These are phyloP conservation scores for Malus hybrid DNA, from an alignment of 331 rosid species.

Conservation along the genomic window DNA sequence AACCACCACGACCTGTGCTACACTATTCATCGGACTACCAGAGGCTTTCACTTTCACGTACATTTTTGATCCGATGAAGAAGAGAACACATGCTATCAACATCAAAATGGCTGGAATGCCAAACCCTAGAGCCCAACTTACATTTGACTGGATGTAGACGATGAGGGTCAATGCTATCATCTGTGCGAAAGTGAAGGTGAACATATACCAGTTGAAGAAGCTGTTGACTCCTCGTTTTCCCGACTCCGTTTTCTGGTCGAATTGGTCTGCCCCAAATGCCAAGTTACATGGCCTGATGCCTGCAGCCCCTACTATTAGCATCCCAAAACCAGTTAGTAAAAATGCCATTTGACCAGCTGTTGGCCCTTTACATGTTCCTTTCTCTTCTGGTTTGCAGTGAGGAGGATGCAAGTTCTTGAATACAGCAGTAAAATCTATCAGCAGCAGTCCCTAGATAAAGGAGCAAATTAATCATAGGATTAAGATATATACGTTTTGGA, in stretches of 20 bases:
- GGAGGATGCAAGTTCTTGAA: constrained; percentile 65
- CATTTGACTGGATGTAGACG: constrained; percentile 65
- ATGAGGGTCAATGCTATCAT: constrained; percentile 55
- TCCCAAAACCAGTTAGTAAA: constrained; percentile 48
- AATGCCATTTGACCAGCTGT: constrained; percentile 56
- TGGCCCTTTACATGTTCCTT: constrained; percentile 36
- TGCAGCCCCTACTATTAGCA: constrained; percentile 67
- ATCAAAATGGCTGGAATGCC: constrained; percentile 78
- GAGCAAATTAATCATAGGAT: neutral
- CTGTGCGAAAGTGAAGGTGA: constrained; percentile 57
- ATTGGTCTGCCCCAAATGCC: constrained; percentile 91
- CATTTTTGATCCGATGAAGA: constrained; percentile 43
- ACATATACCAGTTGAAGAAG: constrained; percentile 90
- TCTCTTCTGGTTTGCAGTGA: constrained; percentile 32
- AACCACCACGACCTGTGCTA: constrained; percentile 47
- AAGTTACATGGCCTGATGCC: constrained; percentile 86
- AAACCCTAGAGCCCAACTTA: constrained; percentile 78
- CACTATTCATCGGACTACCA: constrained; percentile 65
- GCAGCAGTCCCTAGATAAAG: constrained; percentile 12
- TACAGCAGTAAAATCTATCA: constrained; percentile 67
- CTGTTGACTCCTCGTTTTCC: constrained; percentile 76
- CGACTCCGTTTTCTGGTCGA: constrained; percentile 66
- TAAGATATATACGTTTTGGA: neutral
- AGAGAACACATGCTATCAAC: constrained; percentile 53
- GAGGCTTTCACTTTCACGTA: constrained; percentile 62